Base-by-base conservation (phyloP, 495 filamentous ascomycete species). In the Cercophora samala region DNA sequence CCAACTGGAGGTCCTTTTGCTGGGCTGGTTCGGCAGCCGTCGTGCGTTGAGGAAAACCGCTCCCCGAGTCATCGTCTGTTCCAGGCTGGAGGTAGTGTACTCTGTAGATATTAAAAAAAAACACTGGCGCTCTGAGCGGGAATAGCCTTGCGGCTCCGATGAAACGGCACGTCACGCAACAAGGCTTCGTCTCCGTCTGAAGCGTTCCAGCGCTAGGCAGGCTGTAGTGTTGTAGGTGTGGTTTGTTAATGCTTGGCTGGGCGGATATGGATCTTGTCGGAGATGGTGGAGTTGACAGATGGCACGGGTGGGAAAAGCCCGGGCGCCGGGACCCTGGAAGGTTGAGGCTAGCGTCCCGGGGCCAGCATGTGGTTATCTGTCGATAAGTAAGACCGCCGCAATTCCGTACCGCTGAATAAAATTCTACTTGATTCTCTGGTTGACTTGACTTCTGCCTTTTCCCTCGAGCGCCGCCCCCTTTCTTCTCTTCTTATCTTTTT, bases 351-450 rank as follows among this genome's bases (percentile, higher is more conserved):
- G n/a, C 29, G 24, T 19, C 60, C 60, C 60, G 60, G 26, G 60
- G 60, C 60, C 25, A 37, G 26, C 26, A 29, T 46, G 24, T 25
- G 25, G 42, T 53, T 66, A 66, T 66, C 64, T 60, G 64, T 58
- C 64, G 56, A 66, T 66, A 66, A 66, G 64, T 21, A 29, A 51
- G 29, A 37, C 22, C 55, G 64, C 58, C 55, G 46, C 25, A 24
- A 24, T 32, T 29, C 19, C 23, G 32, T 63, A 42, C 60, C 37
- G 53, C 22, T 56, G n/a, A 54, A 56, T 66, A 66, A 66, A 66
- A 66, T 66, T 66, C 64, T 66, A 51, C 55, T 56, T 19, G 55
- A 60, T 52, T 54, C 32, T 58, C 24, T 56, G 53, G 53, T 56
- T 56, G n/a, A 23, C 22, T 54, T n/a, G n/a, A n/a, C n/a, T n/a